phyloP scores from a whole-genome alignment of 805 yeast species.

The Citeromyces matritensis region DNA sequence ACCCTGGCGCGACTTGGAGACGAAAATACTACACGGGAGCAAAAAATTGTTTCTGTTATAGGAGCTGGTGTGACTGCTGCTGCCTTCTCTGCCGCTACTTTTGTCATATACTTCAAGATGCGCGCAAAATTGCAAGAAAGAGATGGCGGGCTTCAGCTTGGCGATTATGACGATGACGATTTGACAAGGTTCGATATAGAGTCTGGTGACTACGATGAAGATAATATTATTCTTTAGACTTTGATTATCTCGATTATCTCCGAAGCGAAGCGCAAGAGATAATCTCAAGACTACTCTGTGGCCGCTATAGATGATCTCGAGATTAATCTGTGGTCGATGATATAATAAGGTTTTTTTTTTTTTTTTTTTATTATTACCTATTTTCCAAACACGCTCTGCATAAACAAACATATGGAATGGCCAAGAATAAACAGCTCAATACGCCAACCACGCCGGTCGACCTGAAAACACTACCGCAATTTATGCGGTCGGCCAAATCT shows the following conservation, averaged over 20 bases:
- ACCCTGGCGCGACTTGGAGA: constrained; percentile 59
- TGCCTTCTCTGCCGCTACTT: constrained; percentile 46
- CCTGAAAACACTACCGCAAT: constrained; percentile 14
- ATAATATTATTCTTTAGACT: no score
- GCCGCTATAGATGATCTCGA: no score
- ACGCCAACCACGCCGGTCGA: constrained; percentile 5
- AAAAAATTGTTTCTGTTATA: constrained; percentile 45
- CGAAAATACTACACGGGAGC: constrained; percentile 21
- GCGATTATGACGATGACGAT: constrained; percentile 4
- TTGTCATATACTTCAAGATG: constrained; percentile 47
- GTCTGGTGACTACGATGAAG: no score
- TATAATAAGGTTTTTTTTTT: no score
- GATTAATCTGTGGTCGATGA: no score
- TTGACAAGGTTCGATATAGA: constrained; percentile 1
- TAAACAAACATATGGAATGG: background rate
- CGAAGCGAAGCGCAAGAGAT: no score
- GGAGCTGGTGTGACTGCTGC: constrained; percentile 42
- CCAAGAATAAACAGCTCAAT: background rate
- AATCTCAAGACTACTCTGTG: no score
- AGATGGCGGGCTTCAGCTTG: constrained; percentile 2
- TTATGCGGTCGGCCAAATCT: constrained; percentile 10
- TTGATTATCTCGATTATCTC: no score
- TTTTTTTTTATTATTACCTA: background rate
- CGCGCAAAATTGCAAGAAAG: constrained; percentile 14
- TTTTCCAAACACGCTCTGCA: background rate